Evolutionary conservation across 768 basidiomycete genomes (phyloP).

Genomic region (Daedaleopsis sinensis): DNA sequence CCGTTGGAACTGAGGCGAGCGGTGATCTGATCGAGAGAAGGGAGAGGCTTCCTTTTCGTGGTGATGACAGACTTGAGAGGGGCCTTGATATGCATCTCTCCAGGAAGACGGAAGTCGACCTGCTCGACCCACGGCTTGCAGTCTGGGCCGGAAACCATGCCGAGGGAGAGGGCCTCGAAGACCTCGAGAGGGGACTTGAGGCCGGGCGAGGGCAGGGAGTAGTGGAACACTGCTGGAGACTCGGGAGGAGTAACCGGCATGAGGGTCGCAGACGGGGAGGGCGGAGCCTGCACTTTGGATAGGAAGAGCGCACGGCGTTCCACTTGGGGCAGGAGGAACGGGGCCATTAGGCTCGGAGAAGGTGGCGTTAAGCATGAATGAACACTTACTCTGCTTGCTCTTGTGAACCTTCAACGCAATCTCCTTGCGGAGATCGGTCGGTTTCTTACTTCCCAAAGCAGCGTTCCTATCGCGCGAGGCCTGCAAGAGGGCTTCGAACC

Average conservation of each 20-base stretch:
- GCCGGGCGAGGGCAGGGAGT: slow-evolving; percentile 68
- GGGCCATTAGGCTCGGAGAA: slow-evolving; percentile 3
- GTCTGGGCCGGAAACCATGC: slow-evolving; percentile 17
- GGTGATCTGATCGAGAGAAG: slow-evolving; percentile 79
- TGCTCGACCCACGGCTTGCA: slow-evolving; percentile 64
- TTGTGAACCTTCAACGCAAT: slow-evolving; percentile 72
- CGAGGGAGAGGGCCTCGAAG: slow-evolving; percentile 49
- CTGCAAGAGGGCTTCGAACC: slow-evolving; percentile 66
- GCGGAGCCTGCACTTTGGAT: slow-evolving; percentile 70
- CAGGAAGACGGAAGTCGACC: slow-evolving; percentile 58
- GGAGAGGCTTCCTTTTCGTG: slow-evolving; percentile 39
- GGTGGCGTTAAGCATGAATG: not conserved
- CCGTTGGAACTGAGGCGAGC: slow-evolving; percentile 55
- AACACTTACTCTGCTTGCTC: slow-evolving; percentile 68
- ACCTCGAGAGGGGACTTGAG: slow-evolving; percentile 63
- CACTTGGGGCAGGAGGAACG: slow-evolving; percentile 12
- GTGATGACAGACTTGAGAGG: slow-evolving; percentile 13
- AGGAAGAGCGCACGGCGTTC: slow-evolving; percentile 78
- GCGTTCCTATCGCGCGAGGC: slow-evolving; percentile 61
- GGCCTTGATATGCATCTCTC: slow-evolving; percentile 20
- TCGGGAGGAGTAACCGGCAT: slow-evolving; percentile 70
- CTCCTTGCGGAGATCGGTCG: slow-evolving; percentile 69
- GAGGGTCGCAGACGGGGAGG: slow-evolving; percentile 58
- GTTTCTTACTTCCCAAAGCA: slow-evolving; percentile 46
- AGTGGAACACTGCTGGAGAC: slow-evolving; percentile 71